Evolutionary conservation across 306 rosid species (phyloP).

Genomic region (Citrullus mucosospermus): DNA sequence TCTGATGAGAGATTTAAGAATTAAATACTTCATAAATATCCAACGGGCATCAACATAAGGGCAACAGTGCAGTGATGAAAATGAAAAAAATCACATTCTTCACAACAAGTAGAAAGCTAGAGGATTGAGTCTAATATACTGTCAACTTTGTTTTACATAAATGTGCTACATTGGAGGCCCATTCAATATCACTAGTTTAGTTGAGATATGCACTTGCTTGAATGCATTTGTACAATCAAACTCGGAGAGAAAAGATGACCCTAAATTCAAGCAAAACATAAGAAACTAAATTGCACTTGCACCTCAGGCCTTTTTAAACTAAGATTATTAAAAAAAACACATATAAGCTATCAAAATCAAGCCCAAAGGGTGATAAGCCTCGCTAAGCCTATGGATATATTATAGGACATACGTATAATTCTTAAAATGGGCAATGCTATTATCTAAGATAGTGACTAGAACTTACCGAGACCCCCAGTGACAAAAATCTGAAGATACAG

Average conservation of each 20-base stretch:
- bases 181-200: background rate
- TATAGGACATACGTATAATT: background rate
- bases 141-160: background rate
- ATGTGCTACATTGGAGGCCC: background rate
- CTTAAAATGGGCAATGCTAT: background rate
- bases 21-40: background rate
- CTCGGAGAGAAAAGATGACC: background rate
- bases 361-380: background rate
- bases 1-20: background rate
- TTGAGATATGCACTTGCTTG: background rate
- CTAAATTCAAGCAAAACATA: background rate
- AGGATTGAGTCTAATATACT: background rate
- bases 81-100: background rate
- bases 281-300: background rate
- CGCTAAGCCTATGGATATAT: background rate
- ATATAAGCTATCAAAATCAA: background rate
- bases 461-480: slow-evolving; percentile 96
- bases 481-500: slow-evolving; percentile 87
- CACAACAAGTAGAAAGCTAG: background rate
- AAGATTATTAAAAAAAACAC: background rate
- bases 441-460: background rate
- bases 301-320: background rate
- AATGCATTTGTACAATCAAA: background rate
- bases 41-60: background rate
- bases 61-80: background rate